A percentile compares a stretch with the other conserved stretches of the same genome.
phyloP scores from a whole-genome alignment of 441 rosid genomes.

The Gossypium davidsonii region DNA sequence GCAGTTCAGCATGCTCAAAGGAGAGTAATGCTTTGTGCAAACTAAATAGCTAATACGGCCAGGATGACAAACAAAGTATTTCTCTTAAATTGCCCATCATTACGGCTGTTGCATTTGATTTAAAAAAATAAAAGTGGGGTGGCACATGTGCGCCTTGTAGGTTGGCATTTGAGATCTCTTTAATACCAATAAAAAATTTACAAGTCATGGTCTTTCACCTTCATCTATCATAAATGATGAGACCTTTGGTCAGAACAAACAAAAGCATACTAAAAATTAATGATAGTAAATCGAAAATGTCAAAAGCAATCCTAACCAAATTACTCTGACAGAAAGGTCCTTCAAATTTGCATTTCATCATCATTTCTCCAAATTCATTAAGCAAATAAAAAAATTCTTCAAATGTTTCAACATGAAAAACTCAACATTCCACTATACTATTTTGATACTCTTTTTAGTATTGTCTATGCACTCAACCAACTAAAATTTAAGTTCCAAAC shows the following conservation, averaged over 20 bases:
- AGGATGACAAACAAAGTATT: neutral
- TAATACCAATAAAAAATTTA: neutral
- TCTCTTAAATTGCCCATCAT: neutral
- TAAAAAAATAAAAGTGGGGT: neutral
- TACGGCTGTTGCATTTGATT: neutral
- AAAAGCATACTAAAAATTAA: neutral
- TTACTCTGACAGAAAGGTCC: neutral
- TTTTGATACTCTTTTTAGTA: neutral
- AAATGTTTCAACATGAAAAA: neutral
- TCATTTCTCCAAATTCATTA: neutral
- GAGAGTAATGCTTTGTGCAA: neutral
- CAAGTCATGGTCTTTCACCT: neutral
- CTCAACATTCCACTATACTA: neutral
- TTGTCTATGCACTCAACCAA: neutral
- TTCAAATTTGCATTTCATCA: neutral
- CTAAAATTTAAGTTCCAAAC: neutral
- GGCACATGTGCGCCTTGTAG: neutral
- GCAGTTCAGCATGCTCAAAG: neutral
- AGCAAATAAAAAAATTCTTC: neutral
- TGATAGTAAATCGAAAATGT: neutral
- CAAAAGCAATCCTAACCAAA: neutral
- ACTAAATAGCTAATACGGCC: neutral
- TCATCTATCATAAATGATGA: neutral
- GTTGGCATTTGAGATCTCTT: neutral
- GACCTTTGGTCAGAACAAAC: neutral